These are phyloP conservation scores for Serendipita indica DNA, from an alignment of 768 basidiomycete species.

Conservation along the genomic window DNA sequence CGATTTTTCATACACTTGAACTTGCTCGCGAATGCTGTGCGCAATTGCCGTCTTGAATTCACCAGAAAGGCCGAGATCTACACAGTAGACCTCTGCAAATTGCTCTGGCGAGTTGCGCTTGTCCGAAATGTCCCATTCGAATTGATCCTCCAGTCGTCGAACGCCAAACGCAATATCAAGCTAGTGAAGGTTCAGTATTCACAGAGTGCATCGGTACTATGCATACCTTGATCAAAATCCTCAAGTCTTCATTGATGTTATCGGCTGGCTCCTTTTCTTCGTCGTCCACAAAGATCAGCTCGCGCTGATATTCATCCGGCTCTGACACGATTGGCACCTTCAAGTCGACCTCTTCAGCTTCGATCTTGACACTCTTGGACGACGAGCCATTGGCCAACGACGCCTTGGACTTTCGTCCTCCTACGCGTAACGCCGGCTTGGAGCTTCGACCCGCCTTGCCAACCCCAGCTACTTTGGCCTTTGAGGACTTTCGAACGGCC, in stretches of 20 bases:
- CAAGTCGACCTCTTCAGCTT: slow-evolving; percentile 15
- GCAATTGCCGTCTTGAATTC: slow-evolving; percentile 97
- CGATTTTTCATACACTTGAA: slow-evolving; percentile 81
- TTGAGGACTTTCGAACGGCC: slow-evolving; percentile 22
- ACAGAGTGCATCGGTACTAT: background rate
- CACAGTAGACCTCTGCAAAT: slow-evolving; percentile 75
- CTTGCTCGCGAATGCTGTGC: slow-evolving; percentile 91
- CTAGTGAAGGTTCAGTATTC: slow-evolving; percentile 28
- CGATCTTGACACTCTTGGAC: slow-evolving; percentile 11
- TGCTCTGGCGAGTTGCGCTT: slow-evolving; percentile 71
- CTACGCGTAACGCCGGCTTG: background rate
- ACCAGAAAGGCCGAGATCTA: slow-evolving; percentile 76
- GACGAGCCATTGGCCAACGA: slow-evolving; percentile 11
- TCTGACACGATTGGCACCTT: slow-evolving; percentile 10
- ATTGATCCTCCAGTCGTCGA: slow-evolving; percentile 88
- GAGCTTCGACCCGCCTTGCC: slow-evolving; percentile 24
- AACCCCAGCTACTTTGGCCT: slow-evolving; percentile 16
- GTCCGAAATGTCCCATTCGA: slow-evolving; percentile 93
- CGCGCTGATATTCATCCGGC: slow-evolving; percentile 25
- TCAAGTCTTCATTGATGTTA: slow-evolving; percentile 65
- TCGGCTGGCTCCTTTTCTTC: slow-evolving; percentile 53
- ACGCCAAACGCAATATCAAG: slow-evolving; percentile 90
- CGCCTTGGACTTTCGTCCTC: background rate
- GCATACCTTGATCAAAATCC: slow-evolving; percentile 81
- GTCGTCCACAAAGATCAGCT: slow-evolving; percentile 30